These are phyloP conservation scores for Alopecurus myosuroides DNA, from an alignment of 176 grass and related monocot genomes.

Conservation along the genomic window DNA sequence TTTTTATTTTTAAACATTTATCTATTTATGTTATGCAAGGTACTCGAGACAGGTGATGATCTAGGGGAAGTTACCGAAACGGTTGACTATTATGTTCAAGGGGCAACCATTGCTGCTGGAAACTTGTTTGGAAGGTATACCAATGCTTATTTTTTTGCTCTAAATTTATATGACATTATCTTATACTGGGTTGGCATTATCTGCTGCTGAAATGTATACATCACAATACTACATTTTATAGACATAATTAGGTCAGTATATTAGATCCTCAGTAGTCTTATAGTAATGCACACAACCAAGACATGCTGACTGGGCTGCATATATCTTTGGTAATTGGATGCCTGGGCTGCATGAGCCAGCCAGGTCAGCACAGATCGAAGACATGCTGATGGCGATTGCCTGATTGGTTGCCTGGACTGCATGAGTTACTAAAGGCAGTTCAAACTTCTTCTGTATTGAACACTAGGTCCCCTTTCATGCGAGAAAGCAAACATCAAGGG, in stretches of 20 bases:
- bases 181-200: not conserved
- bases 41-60: conserved; percentile 97
- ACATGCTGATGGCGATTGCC: not conserved
- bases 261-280: not conserved
- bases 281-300: not conserved
- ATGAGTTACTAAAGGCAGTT: not conserved
- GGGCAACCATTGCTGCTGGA: conserved; percentile 77
- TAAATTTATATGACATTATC: not conserved
- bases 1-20: conserved; percentile 8
- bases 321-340: not conserved
- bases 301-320: not conserved
- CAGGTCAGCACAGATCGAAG: not conserved
- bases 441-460: not conserved
- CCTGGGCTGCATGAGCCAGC: not conserved
- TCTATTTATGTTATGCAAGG: conserved; percentile 32
- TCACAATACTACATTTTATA: not conserved
- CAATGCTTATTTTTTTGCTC: conserved; percentile 8
- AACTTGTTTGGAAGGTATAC: conserved; percentile 93
- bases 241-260: not conserved
- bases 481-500: not conserved
- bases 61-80: conserved; percentile 97
- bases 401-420: not conserved
- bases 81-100: conserved; percentile 97
- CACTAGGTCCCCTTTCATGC: not conserved
- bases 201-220: not conserved